Base-by-base conservation (phyloP, 148 eudicot species). In the Camellia sinensis region DNA sequence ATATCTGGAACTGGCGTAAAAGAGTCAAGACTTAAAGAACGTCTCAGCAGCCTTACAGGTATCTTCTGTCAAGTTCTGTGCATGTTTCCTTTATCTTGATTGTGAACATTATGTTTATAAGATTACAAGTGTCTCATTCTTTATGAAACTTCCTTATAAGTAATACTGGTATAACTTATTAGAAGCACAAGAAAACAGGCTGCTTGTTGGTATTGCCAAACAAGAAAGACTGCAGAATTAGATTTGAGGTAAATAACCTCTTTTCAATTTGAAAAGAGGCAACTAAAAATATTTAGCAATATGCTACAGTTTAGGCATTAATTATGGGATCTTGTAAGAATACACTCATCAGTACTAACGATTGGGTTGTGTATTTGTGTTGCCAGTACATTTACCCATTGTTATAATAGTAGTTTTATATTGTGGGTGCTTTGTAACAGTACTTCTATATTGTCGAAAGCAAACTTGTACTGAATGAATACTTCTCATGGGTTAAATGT, bases 41-140 rank as follows among this genome's bases (percentile, higher is more conserved):
- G 95, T 53, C 61, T 88, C 78, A 86, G 84, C 74, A 88, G 86
- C 78, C 91, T 96, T 69, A 87, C 94, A 87, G 99, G 99, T 96
- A 71, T 62, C 19, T 78, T 79, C 67, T 48, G 52, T 48, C 37
- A 29, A 29, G 37, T 29, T 29, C 37, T 48, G 52, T 48, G 5
- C 7, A 48, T 48, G 52, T 48, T 48, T 48, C 52, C 52, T 48
- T 48, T 48, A 54, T 64, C 37, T 19, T 64, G 67, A 64, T 29
- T 21, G 9, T 7, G 22, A 64, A 64, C 22, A 64, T 64, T 64
- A 6, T 64, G 11, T 21, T 64, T 64, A 29, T 29, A 29, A 29
- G 37, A 29, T 29, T 29, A 29, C 37, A 29, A 29, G 41, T 22
- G 10, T 64, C 40, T 64, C 67, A 64, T 19, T 7, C 11, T 64